Evolutionary conservation across 2,329 filamentous ascomycete species (phyloP).

Genomic region (Hymenotorrendiella dingleyae): DNA sequence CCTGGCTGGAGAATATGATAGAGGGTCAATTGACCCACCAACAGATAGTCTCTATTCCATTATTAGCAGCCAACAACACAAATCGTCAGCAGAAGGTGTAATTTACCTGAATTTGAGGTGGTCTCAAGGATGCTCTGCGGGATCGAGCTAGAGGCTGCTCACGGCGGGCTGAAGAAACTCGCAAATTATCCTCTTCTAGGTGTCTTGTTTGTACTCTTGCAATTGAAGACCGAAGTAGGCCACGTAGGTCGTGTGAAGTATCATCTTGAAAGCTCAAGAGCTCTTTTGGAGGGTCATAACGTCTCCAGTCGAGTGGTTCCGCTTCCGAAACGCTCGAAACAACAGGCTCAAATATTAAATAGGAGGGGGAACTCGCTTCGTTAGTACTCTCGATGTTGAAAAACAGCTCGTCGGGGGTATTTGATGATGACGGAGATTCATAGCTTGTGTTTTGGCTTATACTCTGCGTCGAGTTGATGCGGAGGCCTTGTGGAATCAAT

Average conservation of each 20-base stretch:
- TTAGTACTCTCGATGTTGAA: constrained; percentile 9
- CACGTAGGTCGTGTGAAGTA: constrained; percentile 36
- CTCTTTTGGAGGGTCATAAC: constrained; percentile 41
- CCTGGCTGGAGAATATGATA: no score
- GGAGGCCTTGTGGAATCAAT: neutral
- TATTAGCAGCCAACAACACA: no score
- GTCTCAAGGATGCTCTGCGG: constrained; percentile 10
- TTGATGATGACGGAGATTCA: neutral
- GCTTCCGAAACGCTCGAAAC: constrained; percentile 14
- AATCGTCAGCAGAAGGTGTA: no score
- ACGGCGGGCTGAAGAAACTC: constrained; percentile 28
- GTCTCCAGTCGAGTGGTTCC: constrained; percentile 37
- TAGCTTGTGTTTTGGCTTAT: neutral
- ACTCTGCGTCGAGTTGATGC: neutral
- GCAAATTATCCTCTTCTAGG: constrained; percentile 29
- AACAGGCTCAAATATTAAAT: constrained; percentile 19
- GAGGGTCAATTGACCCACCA: no score
- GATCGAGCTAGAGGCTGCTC: constrained; percentile 23
- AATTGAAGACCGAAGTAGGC: constrained; percentile 40
- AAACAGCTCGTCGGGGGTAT: constrained; percentile 11
- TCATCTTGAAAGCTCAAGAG: constrained; percentile 35
- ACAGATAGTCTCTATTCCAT: no score
- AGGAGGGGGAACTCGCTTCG: constrained; percentile 12
- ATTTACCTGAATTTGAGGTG: no score
- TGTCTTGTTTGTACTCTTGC: constrained; percentile 37